Percentiles rank a stretch among this genome's conserved stretches.
phyloP scores from a whole-genome alignment of 176 grass and related monocot genomes.

The Coix lacrymajobi region DNA sequence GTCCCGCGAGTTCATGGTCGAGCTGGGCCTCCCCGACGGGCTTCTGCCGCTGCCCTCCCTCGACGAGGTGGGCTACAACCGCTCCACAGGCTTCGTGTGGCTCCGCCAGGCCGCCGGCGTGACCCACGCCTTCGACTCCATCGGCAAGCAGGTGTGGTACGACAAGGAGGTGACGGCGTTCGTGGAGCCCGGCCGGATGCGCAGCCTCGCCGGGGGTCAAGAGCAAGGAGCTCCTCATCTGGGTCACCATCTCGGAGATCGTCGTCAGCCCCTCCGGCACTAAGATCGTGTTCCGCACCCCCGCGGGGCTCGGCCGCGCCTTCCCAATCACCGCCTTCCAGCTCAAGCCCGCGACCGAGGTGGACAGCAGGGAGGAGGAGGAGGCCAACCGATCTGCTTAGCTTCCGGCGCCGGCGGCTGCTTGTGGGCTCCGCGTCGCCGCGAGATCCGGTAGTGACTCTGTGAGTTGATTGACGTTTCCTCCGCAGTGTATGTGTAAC shows the following conservation, averaged over 20 bases:
- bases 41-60: constrained; percentile 44
- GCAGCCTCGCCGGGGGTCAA: constrained; percentile 41
- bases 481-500: not conserved
- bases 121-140: constrained; percentile 57
- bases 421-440: not conserved
- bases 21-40: constrained; percentile 53
- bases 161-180: constrained; percentile 50
- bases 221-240: constrained; percentile 69
- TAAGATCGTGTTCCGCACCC: constrained; percentile 58
- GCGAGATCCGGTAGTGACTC: not conserved
- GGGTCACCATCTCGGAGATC: constrained; percentile 66
- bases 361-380: not conserved
- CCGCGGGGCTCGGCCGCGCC: constrained; percentile 44
- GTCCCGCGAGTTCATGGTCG: constrained; percentile 45
- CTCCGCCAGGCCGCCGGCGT: constrained; percentile 38
- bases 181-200: constrained; percentile 54
- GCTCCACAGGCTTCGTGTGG: constrained; percentile 55
- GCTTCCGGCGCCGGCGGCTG: not conserved
- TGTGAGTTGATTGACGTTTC: not conserved
- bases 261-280: constrained; percentile 38
- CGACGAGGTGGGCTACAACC: constrained; percentile 61
- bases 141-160: constrained; percentile 65
- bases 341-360: not conserved
- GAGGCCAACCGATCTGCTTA: constrained; percentile 19
- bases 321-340: constrained; percentile 55